Evolutionary conservation across 768 basidiomycete species (phyloP).

Genomic region (Porphyrellus cyaneotinctus): DNA sequence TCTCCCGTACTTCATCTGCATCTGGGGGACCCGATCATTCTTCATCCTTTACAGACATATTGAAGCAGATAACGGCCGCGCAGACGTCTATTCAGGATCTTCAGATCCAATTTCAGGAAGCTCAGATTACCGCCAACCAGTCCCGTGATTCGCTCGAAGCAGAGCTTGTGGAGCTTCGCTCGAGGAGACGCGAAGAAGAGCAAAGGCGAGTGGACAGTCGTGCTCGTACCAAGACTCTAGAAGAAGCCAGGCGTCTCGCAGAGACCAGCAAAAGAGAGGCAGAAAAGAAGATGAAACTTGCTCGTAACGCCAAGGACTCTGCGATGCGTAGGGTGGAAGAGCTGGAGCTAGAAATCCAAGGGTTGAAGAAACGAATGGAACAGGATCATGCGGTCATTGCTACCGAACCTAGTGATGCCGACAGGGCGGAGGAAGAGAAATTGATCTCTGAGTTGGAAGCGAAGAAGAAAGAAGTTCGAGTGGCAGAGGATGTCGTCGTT

Average conservation of each 20-base stretch:
- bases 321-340: constrained; percentile 53
- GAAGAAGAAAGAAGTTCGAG: constrained; percentile 52
- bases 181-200: constrained; percentile 81
- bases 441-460: constrained; percentile 44
- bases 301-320: constrained; percentile 59
- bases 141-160: constrained; percentile 63
- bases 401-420: constrained; percentile 41
- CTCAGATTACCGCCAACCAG: constrained; percentile 50
- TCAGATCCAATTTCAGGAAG: constrained; percentile 63
- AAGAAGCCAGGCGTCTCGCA: constrained; percentile 81
- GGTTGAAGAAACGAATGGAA: constrained; percentile 48
- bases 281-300: constrained; percentile 81
- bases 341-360: constrained; percentile 58
- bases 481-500: constrained; percentile 62
- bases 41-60: constrained; percentile 68
- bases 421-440: constrained; percentile 44
- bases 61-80: constrained; percentile 64
- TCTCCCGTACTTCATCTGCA: constrained; percentile 23
- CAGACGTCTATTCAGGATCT: constrained; percentile 64
- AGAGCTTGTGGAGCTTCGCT: constrained; percentile 71
- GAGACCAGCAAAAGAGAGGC: constrained; percentile 79
- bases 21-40: constrained; percentile 50
- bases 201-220: constrained; percentile 72
- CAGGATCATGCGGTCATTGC: constrained; percentile 53
- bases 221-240: constrained; percentile 75